Percentiles rank a stretch among this genome's conserved stretches.
Evolutionary conservation across 805 yeast genomes (phyloP).

Genomic region (Myxozyma lipomycoides): DNA sequence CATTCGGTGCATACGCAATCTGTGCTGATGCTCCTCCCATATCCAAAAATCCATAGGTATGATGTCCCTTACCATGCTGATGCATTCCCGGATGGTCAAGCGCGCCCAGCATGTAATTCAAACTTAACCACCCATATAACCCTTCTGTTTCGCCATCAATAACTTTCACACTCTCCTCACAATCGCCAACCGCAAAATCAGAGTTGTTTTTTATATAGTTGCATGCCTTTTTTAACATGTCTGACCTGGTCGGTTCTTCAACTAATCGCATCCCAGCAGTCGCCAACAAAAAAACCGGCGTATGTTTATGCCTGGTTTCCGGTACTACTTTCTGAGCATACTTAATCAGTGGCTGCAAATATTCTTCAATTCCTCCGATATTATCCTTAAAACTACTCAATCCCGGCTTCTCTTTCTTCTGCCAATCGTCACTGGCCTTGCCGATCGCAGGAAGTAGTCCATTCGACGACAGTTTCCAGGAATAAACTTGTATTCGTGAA

Average conservation of each 20-base stretch:
- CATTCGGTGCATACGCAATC: conserved; percentile 81
- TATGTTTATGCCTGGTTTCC: conserved; percentile 49
- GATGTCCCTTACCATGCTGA: conserved; percentile 38
- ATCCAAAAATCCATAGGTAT: conserved; percentile 91
- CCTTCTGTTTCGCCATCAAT: conserved; percentile 97
- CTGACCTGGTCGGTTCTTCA: conserved; percentile 48
- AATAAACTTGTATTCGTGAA: conserved; percentile 77
- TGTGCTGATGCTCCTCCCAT: conserved; percentile 99
- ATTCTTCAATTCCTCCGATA: conserved; percentile 56
- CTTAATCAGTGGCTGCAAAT: conserved; percentile 55
- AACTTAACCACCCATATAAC: conserved; percentile 89
- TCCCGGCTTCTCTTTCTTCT: conserved; percentile 74
- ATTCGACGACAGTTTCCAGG: conserved; percentile 47
- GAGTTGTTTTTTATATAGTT: conserved; percentile 50
- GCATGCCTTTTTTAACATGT: conserved; percentile 61
- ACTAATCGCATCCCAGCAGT: conserved; percentile 95
- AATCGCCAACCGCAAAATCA: conserved; percentile 52
- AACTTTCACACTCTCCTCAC: conserved; percentile 70
- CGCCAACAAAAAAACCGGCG: conserved; percentile 88
- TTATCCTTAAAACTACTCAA: conserved; percentile 62
- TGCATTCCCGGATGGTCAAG: conserved; percentile 43
- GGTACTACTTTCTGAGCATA: conserved; percentile 75
- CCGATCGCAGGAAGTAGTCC: conserved; percentile 49
- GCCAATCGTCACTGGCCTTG: conserved; percentile 57
- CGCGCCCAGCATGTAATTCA: conserved; percentile 75